Base-by-base conservation (phyloP, 202 grass and related monocot species). In the Cymbopogon flexuosus region DNA sequence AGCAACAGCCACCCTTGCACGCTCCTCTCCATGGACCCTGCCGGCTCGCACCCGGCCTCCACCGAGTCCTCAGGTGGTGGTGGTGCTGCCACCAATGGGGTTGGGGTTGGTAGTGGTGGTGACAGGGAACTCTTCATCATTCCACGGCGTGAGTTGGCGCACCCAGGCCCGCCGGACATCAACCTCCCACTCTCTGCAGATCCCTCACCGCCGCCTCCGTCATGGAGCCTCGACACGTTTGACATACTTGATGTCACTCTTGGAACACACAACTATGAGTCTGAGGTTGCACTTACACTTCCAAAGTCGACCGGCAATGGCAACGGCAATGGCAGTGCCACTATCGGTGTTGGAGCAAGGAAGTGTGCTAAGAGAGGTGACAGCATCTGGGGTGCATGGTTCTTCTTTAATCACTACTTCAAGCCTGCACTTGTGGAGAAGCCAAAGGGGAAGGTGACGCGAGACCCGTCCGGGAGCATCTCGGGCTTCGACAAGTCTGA, bases 381-480 rank as follows among this genome's bases (percentile, higher is more conserved):
- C 76, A 94, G 92, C 82, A 94, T 91, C 62, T 94, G 92, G 92
- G 89, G 92, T 15, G 87, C 89, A 21, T 94, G 92, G 92, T 94
- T 94, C 64, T 94, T 94, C 87, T 94, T 94, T 72, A 91, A 74
- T 77, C 83, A 87, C 81, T 94, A 91, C 73, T 94, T 94, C 82
- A 89, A 40, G 65, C 87, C 92, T 12, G 75, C 66, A 0, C 81
- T 94, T 31, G 81, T 68, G 21, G 92, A 94, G 58, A 94, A 94
- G 60, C 69, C 89, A 5, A 94, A 91, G 70, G 84, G 71, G 18
- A 94, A 94, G 81, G 70, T 85, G 41, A 69, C 61, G 0, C 30
- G 62, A 8, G 79, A 88, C 0, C 72, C 88, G 1, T 82, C 80
- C 0, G 93, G 86, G 37, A 80, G 79, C 64, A 68, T 94, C 65